phyloP scores from a whole-genome alignment of 75 land plant genomes.

The Selaginella moellendorffii region DNA sequence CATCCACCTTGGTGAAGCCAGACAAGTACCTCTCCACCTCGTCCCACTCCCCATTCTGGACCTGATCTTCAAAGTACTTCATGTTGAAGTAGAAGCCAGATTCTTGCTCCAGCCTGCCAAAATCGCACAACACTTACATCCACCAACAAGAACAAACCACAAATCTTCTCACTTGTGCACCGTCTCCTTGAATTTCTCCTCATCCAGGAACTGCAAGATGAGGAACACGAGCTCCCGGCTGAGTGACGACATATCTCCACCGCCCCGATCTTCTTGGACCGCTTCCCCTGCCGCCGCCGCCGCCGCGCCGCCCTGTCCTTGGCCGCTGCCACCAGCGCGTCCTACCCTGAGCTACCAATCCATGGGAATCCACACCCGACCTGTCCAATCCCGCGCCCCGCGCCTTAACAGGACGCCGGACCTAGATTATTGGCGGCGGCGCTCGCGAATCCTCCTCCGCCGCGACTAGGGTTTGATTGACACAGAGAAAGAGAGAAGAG shows the following conservation, averaged over 20 bases:
- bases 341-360: no score
- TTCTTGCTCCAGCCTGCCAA: slow-evolving; percentile 70
- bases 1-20: slow-evolving; percentile 88
- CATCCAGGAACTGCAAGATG: slow-evolving; percentile 74
- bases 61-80: slow-evolving; percentile 84
- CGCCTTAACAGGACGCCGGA: no score
- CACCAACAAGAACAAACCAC: neutral
- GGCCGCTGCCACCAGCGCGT: no score
- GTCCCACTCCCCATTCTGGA: slow-evolving; percentile 77
- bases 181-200: slow-evolving; percentile 69
- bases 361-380: no score
- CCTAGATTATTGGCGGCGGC: no score
- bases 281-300: no score
- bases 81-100: slow-evolving; percentile 83
- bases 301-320: neutral
- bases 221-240: slow-evolving; percentile 81
- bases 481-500: no score
- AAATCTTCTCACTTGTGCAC: slow-evolving; percentile 56
- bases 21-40: slow-evolving; percentile 79
- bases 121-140: neutral
- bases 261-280: neutral
- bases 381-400: no score
- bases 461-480: no score
- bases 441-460: no score
- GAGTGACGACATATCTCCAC: slow-evolving; percentile 45